A percentile compares a stretch with the other conserved stretches of the same genome.
These are phyloP conservation scores for Colletotrichum chrysophilum DNA, from an alignment of 2,329 filamentous ascomycete genomes.

Conservation along the genomic window DNA sequence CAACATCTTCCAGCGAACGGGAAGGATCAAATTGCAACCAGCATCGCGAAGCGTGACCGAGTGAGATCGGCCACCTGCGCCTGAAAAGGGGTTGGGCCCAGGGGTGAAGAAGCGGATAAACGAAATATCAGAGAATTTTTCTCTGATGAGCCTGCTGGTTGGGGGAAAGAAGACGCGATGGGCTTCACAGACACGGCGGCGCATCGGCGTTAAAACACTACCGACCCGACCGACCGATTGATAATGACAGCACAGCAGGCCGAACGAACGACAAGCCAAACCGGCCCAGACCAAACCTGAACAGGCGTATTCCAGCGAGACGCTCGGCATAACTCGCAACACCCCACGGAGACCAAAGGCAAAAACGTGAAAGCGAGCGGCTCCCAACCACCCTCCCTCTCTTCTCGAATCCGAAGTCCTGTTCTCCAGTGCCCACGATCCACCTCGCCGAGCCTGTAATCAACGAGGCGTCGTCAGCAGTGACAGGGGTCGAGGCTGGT, in stretches of 20 bases:
- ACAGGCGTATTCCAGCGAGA: neutral
- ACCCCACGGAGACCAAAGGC: neutral
- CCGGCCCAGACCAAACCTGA: neutral
- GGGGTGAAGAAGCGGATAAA: neutral
- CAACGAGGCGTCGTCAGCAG: conserved; percentile 20
- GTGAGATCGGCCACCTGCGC: neutral
- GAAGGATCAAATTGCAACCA: neutral
- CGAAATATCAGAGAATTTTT: neutral
- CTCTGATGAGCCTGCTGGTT: neutral
- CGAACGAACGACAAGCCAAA: neutral
- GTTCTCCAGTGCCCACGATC: conserved; percentile 4
- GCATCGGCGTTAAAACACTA: neutral
- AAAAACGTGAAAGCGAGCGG: neutral
- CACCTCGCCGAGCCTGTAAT: conserved; percentile 21
- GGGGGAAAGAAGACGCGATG: neutral
- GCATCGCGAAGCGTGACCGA: neutral
- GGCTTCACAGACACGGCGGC: neutral
- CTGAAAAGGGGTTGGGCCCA: neutral
- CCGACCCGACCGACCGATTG: neutral
- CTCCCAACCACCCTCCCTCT: neutral
- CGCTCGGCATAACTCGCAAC: neutral
- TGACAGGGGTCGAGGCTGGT: conserved; percentile 2
- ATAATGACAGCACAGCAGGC: neutral
- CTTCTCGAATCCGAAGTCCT: conserved; percentile 9
- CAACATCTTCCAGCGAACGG: neutral